These are phyloP conservation scores for Paramecium caudatum DNA, from an alignment of 73 alveolate species.

Conservation along the genomic window DNA sequence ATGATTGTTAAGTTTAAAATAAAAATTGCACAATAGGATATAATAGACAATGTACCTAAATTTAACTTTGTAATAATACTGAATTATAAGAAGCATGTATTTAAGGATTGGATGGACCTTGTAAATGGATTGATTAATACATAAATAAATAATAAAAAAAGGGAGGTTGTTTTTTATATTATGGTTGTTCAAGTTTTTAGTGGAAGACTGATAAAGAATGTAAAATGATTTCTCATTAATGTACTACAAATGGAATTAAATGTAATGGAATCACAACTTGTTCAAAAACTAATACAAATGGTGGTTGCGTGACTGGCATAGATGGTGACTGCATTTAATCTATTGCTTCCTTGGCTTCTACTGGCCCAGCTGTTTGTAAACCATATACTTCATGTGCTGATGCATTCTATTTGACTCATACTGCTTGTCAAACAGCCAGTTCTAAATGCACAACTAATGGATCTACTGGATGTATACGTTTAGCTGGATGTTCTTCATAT, in stretches of 20 bases:
- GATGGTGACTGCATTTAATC: constrained; percentile 44
- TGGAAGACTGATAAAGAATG: not conserved
- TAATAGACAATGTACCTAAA: not conserved
- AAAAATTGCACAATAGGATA: not conserved
- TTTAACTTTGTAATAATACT: not conserved
- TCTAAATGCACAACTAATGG: constrained; percentile 50
- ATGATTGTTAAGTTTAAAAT: not conserved
- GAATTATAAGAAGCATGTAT: not conserved
- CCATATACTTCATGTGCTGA: constrained; percentile 51
- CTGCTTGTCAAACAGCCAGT: constrained; percentile 33
- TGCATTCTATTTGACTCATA: constrained; percentile 10
- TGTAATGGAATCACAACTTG: not conserved
- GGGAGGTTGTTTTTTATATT: not conserved
- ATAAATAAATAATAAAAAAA: not conserved
- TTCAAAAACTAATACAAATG: constrained; percentile 32
- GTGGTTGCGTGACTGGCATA: constrained; percentile 49
- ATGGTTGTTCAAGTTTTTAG: not conserved
- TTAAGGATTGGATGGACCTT: not conserved
- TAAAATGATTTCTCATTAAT: not conserved
- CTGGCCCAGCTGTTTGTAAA: not conserved
- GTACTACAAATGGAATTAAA: constrained; percentile 6
- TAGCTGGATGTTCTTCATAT: not conserved
- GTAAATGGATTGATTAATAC: not conserved
- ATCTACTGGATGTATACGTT: constrained; percentile 29
- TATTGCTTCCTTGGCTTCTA: not conserved